These are phyloP conservation scores for Cubamyces lactineus DNA, from an alignment of 768 basidiomycete genomes.

Conservation along the genomic window DNA sequence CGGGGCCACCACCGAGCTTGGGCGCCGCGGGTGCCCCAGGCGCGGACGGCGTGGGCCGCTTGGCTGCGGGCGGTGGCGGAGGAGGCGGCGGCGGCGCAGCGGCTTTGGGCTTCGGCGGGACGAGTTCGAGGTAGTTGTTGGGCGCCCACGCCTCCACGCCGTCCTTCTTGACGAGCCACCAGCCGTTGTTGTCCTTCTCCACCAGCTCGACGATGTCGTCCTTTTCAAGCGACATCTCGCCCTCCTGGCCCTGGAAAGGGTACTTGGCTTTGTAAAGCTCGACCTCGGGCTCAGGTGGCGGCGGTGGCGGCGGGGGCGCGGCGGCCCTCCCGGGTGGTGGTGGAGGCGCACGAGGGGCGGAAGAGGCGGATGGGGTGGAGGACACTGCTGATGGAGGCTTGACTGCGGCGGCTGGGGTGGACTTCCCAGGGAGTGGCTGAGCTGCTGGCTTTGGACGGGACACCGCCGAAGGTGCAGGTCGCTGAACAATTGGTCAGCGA, in stretches of 20 bases:
- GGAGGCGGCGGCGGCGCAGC: conserved; percentile 73
- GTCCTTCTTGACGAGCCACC: conserved; percentile 94
- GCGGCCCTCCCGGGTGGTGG: conserved; percentile 42
- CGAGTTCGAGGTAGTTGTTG: conserved; percentile 86
- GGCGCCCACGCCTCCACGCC: conserved; percentile 93
- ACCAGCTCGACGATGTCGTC: conserved; percentile 92
- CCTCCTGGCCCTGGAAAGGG: conserved; percentile 90
- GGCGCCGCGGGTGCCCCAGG: conserved; percentile 38
- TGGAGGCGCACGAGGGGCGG: conserved; percentile 48
- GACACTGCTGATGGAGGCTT: conserved; percentile 40
- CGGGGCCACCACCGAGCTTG: conserved; percentile 22
- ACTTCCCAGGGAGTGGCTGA: conserved; percentile 64
- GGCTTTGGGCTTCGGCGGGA: conserved; percentile 66
- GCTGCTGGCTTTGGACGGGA: conserved; percentile 56
- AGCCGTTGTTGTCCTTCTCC: conserved; percentile 93
- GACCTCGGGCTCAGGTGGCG: conserved; percentile 60
- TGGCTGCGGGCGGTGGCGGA: conserved; percentile 51
- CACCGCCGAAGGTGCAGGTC: conserved; percentile 47
- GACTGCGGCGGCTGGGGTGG: conserved; percentile 42
- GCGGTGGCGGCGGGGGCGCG: conserved; percentile 51
- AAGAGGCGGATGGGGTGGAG: conserved; percentile 40
- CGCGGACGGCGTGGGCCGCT: conserved; percentile 37
- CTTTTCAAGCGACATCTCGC: conserved; percentile 88
- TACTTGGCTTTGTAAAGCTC: conserved; percentile 88
- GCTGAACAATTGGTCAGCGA: conserved; percentile 13